phyloP scores from a whole-genome alignment of 2,329 filamentous ascomycete genomes.

The Colletotrichum acutatum region DNA sequence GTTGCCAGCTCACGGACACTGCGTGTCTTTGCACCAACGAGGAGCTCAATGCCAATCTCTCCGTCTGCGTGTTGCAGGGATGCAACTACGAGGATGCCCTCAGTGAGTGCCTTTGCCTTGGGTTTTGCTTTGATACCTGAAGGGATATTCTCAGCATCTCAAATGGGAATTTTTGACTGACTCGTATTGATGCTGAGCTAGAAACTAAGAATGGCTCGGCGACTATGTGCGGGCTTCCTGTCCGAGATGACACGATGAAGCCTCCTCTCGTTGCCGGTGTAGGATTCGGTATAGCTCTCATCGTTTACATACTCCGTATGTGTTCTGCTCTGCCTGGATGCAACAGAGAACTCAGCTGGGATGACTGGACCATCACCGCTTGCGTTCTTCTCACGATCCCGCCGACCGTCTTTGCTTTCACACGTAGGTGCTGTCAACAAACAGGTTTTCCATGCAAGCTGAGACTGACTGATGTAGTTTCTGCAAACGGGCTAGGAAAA shows the following conservation, averaged over 20 bases:
- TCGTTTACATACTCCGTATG: constrained; percentile 38
- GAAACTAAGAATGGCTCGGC: too few species aligned
- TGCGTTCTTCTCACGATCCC: constrained; percentile 44
- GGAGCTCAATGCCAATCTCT: constrained; percentile 35
- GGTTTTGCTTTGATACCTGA: too few species aligned
- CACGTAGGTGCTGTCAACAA: constrained; percentile 1
- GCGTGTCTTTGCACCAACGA: constrained; percentile 38
- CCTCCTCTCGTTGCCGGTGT: too few species aligned
- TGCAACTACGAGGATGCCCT: too few species aligned
- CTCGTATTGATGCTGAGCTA: too few species aligned
- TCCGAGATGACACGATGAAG: too few species aligned
- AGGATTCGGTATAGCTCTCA: too few species aligned
- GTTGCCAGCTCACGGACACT: constrained; percentile 34
- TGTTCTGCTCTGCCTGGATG: constrained; percentile 40
- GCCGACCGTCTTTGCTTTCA: background rate
- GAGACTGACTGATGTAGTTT: constrained; percentile 41
- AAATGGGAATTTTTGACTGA: too few species aligned
- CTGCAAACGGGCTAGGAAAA: constrained; percentile 44
- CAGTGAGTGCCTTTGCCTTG: too few species aligned
- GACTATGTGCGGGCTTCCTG: too few species aligned
- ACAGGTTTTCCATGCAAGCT: background rate
- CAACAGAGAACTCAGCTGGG: constrained; percentile 43
- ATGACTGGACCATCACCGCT: constrained; percentile 51
- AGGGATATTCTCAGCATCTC: too few species aligned
- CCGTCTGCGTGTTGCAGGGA: constrained; percentile 27